These are phyloP conservation scores for Pneumocystis wakefieldiae DNA, from an alignment of 1,139 yeast genomes.

Conservation along the genomic window DNA sequence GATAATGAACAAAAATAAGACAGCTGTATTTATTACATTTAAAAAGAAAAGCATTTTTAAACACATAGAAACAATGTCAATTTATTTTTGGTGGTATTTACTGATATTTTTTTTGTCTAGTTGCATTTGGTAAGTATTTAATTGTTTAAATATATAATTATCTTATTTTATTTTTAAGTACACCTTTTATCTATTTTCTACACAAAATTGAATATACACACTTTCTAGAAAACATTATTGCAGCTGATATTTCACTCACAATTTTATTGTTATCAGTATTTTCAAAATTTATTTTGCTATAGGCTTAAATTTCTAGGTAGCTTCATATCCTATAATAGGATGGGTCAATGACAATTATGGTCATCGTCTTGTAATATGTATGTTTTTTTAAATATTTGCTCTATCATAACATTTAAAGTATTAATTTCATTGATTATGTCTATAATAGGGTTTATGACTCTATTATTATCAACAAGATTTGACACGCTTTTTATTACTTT, in stretches of 20 bases:
- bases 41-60: background rate
- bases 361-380: background rate
- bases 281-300: background rate
- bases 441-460: background rate
- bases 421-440: background rate
- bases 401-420: background rate
- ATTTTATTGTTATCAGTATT: background rate
- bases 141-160: background rate
- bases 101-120: background rate
- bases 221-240: background rate
- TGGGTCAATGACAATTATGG: background rate
- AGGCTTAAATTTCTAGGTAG: background rate
- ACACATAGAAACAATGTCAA: background rate
- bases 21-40: background rate
- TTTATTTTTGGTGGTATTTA: conserved; percentile 1
- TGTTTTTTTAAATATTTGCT: background rate
- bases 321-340: background rate
- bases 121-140: background rate
- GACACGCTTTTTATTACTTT: background rate
- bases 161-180: background rate
- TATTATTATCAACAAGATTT: background rate
- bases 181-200: background rate
- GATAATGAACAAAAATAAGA: background rate
- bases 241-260: background rate
- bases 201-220: background rate